Base-by-base conservation (phyloP, 495 filamentous ascomycete genomes). In the Penicillium turbatum region DNA sequence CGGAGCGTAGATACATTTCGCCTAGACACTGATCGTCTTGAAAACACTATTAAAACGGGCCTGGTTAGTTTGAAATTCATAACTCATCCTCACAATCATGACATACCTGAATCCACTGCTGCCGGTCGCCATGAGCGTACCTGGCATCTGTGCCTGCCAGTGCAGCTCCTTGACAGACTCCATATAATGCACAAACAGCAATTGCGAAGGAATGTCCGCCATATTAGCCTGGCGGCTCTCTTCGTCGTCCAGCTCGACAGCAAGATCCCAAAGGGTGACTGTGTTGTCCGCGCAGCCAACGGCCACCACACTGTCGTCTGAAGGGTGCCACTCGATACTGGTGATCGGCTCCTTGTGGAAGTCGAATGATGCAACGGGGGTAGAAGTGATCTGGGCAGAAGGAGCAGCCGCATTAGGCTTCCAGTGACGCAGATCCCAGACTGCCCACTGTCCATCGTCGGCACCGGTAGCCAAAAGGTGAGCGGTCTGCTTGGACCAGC, bases 321-420 rank as follows among this genome's bases (percentile, higher is more conserved):
- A 88, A 13, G 93, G 93, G 71, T 98, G 92, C 91, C 95, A 98
- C 72, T 98, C 92, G 19, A 98, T 79, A 65, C 87, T 90, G 13
- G 93, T 97, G 63, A 98, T 89, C 54, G 95, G 92, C 69, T 96
- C 88, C 69, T 88, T 89, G 74, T 98, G 93, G 78, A 95, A 97
- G 59, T 84, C 80, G 71, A 97, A 98, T 30, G 84, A 86, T 2
- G 93, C 93, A 2, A 96, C 88, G 4, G 91, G 87, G 11, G 80
- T 82, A 1, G 88, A 81, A 21, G 41, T 63, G 45, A 66, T 70
- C 51, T 70, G 72, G 9, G 63, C 57, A n/a, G 65, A 65, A 0
- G 77, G 62, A 41, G 67, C 50, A n/a, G 74, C 61, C 15, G 70
- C 65, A 57, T 74, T 78, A 1, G 88, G 85, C 72, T 95, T 96